phyloP scores from a whole-genome alignment of 2,329 filamentous ascomycete genomes.

The Paecilomyces sp. region DNA sequence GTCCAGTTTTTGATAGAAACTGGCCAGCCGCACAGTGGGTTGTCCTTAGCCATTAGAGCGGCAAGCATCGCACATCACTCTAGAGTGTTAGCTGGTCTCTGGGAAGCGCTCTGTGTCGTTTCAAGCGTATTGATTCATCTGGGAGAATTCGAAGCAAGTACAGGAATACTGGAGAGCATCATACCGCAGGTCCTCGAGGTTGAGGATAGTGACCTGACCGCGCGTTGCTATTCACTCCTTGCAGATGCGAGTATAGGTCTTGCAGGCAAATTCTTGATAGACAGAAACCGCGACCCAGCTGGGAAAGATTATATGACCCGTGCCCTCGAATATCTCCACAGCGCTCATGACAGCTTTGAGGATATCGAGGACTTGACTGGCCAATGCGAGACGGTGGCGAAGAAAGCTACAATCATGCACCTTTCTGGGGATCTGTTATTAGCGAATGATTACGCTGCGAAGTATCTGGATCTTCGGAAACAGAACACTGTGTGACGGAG shows the following conservation, averaged over 20 bases:
- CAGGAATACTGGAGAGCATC: constrained; percentile 57
- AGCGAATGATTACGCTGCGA: constrained; percentile 60
- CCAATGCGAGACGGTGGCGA: constrained; percentile 72
- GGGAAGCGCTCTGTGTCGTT: constrained; percentile 63
- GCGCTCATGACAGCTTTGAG: constrained; percentile 57
- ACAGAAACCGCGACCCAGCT: constrained; percentile 22
- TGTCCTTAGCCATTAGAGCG: constrained; percentile 69
- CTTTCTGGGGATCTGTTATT: constrained; percentile 57
- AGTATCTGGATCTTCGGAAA: constrained; percentile 54
- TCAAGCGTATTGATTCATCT: constrained; percentile 62
- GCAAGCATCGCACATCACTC: constrained; percentile 66
- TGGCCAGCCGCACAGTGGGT: constrained; percentile 64
- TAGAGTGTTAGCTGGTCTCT: constrained; percentile 61
- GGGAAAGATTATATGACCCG: constrained; percentile 52
- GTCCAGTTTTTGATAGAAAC: constrained; percentile 61
- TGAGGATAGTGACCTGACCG: constrained; percentile 55
- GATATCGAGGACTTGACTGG: constrained; percentile 60
- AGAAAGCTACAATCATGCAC: constrained; percentile 72
- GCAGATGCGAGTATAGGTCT: constrained; percentile 74
- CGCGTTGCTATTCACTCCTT: constrained; percentile 60
- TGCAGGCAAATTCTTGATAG: constrained; percentile 45
- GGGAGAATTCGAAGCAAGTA: constrained; percentile 62
- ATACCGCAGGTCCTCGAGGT: constrained; percentile 72
- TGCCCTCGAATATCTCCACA: constrained; percentile 55
- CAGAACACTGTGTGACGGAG: constrained; percentile 10